A percentile compares a stretch with the other conserved stretches of the same genome.
These are phyloP conservation scores for Colletotrichum magnum DNA, from an alignment of 2,329 filamentous ascomycete species.

Conservation along the genomic window DNA sequence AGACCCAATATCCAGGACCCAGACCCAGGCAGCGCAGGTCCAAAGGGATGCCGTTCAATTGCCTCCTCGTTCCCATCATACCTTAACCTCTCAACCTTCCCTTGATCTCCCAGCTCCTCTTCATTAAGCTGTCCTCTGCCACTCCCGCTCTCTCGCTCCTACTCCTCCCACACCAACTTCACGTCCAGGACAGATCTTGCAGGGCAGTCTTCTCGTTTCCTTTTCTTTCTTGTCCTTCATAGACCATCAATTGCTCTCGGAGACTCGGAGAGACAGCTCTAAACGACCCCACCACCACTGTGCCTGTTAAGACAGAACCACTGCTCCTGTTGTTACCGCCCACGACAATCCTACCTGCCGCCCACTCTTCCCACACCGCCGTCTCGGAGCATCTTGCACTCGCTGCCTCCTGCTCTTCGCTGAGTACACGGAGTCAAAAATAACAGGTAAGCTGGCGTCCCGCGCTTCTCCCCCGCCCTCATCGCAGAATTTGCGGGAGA, in stretches of 20 bases:
- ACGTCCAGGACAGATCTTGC: constrained; percentile 34
- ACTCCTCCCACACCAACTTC: constrained; percentile 19
- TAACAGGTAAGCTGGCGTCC: constrained; percentile 23
- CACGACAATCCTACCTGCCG: constrained; percentile 13
- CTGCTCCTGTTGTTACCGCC: constrained; percentile 11
- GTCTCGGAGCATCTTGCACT: constrained; percentile 33
- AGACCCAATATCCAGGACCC: constrained; percentile 34
- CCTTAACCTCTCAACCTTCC: constrained; percentile 33
- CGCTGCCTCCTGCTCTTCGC: constrained; percentile 55
- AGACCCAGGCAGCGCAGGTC: constrained; percentile 30
- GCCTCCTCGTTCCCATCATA: constrained; percentile 38
- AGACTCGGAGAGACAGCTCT: constrained; percentile 34
- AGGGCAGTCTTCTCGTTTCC: constrained; percentile 40
- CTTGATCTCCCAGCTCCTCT: constrained; percentile 34
- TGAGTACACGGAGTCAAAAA: constrained; percentile 55
- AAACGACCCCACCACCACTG: constrained; percentile 20
- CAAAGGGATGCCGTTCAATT: constrained; percentile 40
- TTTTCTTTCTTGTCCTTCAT: constrained; percentile 41
- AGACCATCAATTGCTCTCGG: constrained; percentile 38
- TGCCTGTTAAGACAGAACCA: neutral
- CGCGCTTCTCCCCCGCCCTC: neutral
- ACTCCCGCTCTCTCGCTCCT: constrained; percentile 17
- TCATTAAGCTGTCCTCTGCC: constrained; percentile 41
- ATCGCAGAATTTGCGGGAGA: neutral
- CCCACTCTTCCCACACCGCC: constrained; percentile 17